Evolutionary conservation across 2,329 filamentous ascomycete species (phyloP), one percentile per base, ranked within the genome.

Genomic region (Colletotrichum plurivorum): DNA sequence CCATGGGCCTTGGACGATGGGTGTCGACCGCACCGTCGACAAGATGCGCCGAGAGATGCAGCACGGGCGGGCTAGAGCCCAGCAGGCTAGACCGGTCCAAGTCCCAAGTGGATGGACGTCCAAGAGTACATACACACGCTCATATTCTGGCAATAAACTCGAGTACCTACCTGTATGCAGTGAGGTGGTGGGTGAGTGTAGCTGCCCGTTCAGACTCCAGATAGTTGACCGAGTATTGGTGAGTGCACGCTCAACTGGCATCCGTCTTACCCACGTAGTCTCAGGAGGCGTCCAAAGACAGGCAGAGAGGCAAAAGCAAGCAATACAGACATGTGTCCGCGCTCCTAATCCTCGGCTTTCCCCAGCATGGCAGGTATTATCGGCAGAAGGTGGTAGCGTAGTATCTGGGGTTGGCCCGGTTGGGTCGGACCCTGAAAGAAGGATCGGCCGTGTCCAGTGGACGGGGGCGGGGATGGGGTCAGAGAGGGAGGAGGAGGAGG

Each of bases 1-100:
- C 20, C 49, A 15, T 31, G 49, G 49, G 18, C 45, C 45, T 9
- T 48, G 45, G 45, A 48, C 16, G 9, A n/a, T 48, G 45, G 45
- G 52, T 41, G 61, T 65, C 49, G 45, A 65, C 54, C 53, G 53
- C 59, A 54, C 49, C 61, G 48, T 60, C 55, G 45, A 52, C 56
- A 61, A 66, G 66, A 69, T 69, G 55, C 66, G 66, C 62, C 62
- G 67, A 69, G 62, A 69, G 63, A 69, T 69, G 67, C 67, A 69
- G 67, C 67, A 69, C 67, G 62, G 62, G 55, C 67, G n/a, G 51
- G 45, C 67, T 69, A 61, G 56, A 56, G 67, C 67, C n/a, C 43
- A 39, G 62, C 45, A 66, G 62, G 62, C 66, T 61, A 69, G 67
- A 56, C 55, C 43, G 51, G 67, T 61, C 62, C 62, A 69, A 69